Evolutionary conservation across 2,329 filamentous ascomycete genomes (phyloP), one percentile per base, ranked within the genome.

Genomic region (Aspergillus pseudoviridinutans): DNA sequence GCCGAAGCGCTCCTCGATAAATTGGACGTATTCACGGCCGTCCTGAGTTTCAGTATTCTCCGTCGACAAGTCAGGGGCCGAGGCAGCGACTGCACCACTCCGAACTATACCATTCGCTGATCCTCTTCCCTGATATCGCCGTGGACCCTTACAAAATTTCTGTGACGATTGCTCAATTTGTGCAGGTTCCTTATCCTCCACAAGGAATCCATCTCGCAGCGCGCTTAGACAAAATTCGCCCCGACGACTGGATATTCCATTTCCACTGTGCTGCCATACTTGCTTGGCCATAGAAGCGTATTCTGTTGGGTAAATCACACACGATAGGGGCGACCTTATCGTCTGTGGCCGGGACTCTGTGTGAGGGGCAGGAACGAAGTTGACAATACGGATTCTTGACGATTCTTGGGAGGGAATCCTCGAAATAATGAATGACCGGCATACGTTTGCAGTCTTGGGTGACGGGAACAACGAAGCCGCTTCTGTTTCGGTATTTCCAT

Each of bases 191-290:
- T 71, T 76, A 32, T 72, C 71, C 53, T 86, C 80, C 2, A 84
- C 79, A 51, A 90, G 78, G 46, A 89, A 78, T 0, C 87, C 87
- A 60, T 93, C 87, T 41, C 83, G 82, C 61, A 95, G 84, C 1
- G 93, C 82, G 46, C 83, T 80, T 59, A 92, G 86, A 70, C 90
- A 96, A 73, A 96, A 97, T 71, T 97, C 93, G 35, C 91, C 92
- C 44, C 92, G 85, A 51, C 94, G 87, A 71, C 92, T 97, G 0
- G 92, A 97, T 14, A 96, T 82, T 17, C 94, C 94, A 60, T 96
- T 92, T 22, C 94, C 94, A 0, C 90, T 89, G 73, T 99, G 94
- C 73, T 97, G 94, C 94, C 94, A 99, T 68, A 96, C 97, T 67
- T 92, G 85, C 74, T 97, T 97, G n/a, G 91, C 90, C 58, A 89